These are phyloP conservation scores for Dissophora globulifera DNA, from an alignment of 192 early-diverging fungal species.

Conservation along the genomic window DNA sequence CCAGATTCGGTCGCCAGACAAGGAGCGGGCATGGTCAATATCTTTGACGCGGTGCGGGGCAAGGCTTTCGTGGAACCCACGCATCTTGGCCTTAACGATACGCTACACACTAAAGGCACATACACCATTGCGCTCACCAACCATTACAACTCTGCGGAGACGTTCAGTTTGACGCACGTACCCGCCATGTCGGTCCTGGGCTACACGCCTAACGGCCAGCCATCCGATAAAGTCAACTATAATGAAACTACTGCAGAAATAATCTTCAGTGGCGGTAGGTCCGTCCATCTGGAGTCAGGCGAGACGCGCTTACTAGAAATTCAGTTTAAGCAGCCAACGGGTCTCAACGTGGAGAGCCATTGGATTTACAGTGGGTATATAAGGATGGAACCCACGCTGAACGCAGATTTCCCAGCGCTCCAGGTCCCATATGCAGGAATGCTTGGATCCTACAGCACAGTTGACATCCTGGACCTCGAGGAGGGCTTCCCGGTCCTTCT, in stretches of 20 bases:
- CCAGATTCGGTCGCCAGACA: slow-evolving; percentile 62
- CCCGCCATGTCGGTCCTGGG: slow-evolving; percentile 55
- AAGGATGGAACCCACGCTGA: slow-evolving; percentile 4
- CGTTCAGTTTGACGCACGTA: slow-evolving; percentile 50
- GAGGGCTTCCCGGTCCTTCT: slow-evolving; percentile 30
- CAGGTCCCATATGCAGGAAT: slow-evolving; percentile 51
- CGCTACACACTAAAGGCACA: slow-evolving; percentile 34
- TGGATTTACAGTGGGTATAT: slow-evolving; percentile 36
- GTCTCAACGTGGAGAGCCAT: slow-evolving; percentile 20
- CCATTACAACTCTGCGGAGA: slow-evolving; percentile 17
- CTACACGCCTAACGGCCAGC: slow-evolving; percentile 22
- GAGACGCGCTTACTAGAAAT: slow-evolving; percentile 35
- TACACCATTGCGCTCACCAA: slow-evolving; percentile 57
- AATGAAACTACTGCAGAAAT: slow-evolving; percentile 34
- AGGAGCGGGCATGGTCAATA: slow-evolving; percentile 80
- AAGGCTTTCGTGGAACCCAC: slow-evolving; percentile 63
- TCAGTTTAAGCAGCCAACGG: slow-evolving; percentile 49
- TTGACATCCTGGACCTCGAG: slow-evolving; percentile 40
- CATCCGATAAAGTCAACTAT: slow-evolving; percentile 15
- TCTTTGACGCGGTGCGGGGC: slow-evolving; percentile 66
- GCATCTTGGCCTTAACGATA: slow-evolving; percentile 67
- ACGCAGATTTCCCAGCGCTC: slow-evolving; percentile 9
- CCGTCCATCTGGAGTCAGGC: slow-evolving; percentile 31
- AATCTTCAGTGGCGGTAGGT: slow-evolving; percentile 4
- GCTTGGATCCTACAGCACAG: slow-evolving; percentile 32